phyloP scores from a whole-genome alignment of 768 basidiomycete genomes.

The Dictyophora rubrovolvata region DNA sequence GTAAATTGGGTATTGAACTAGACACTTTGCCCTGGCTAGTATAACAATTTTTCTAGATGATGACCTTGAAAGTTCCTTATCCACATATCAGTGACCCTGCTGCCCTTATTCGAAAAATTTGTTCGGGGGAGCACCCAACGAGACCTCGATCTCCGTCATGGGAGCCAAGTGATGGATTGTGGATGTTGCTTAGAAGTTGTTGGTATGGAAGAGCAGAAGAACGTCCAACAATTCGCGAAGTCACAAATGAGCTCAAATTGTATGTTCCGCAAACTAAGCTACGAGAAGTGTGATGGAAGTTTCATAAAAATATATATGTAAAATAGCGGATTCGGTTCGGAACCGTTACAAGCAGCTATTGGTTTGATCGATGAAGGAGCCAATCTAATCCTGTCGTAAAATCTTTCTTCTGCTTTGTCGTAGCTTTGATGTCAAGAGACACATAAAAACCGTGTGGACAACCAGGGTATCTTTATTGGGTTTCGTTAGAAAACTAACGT shows the following conservation, averaged over 20 bases:
- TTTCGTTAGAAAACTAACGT: too few species aligned
- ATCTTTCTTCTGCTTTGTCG: slow-evolving; percentile 13
- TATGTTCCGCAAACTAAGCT: not conserved
- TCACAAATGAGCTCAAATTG: not conserved
- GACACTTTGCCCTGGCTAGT: not conserved
- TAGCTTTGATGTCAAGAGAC: slow-evolving; percentile 9
- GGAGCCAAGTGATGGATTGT: not conserved
- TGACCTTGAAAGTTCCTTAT: not conserved
- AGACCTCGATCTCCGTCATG: not conserved
- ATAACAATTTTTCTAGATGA: not conserved
- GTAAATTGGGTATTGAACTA: not conserved
- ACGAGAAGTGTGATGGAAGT: too few species aligned
- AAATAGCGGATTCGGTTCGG: too few species aligned
- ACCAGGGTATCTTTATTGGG: slow-evolving; percentile 18
- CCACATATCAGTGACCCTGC: not conserved
- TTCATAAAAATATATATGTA: too few species aligned
- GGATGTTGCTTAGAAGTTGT: not conserved
- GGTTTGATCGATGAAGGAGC: slow-evolving; percentile 10
- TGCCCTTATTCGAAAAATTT: not conserved
- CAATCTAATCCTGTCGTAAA: slow-evolving; percentile 13
- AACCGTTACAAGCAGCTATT: too few species aligned
- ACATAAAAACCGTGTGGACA: slow-evolving; percentile 16
- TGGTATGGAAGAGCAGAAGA: not conserved
- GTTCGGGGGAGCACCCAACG: not conserved
- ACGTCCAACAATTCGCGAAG: not conserved